These are phyloP conservation scores for Mucor lusitanicus DNA, from an alignment of 371 early-diverging fungal species.

Conservation along the genomic window DNA sequence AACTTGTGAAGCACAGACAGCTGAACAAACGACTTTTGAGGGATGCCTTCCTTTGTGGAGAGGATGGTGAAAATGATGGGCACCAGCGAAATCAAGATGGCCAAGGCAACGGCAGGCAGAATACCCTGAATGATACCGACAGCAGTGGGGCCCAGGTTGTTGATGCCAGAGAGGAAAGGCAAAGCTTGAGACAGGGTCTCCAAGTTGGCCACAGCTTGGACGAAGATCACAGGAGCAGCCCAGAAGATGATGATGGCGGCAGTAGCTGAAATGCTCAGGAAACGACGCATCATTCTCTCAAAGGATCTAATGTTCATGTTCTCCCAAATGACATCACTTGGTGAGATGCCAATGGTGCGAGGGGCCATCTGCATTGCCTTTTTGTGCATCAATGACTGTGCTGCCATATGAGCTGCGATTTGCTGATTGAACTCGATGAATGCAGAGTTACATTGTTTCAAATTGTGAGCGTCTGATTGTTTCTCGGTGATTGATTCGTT, in stretches of 20 bases:
- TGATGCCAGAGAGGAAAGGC: conserved; percentile 47
- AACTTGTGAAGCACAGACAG: conserved; percentile 64
- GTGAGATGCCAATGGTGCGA: conserved; percentile 65
- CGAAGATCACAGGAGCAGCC: conserved; percentile 68
- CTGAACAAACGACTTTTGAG: conserved; percentile 63
- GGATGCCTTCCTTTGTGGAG: conserved; percentile 71
- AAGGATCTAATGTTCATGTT: conserved; percentile 68
- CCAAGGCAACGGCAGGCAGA: conserved; percentile 72
- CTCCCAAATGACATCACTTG: conserved; percentile 83
- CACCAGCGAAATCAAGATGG: conserved; percentile 71
- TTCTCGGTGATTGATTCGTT: conserved; percentile 55
- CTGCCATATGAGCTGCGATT: conserved; percentile 82
- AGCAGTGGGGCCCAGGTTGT: conserved; percentile 33
- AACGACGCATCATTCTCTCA: conserved; percentile 57
- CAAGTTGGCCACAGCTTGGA: conserved; percentile 65
- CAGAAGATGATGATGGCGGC: conserved; percentile 69
- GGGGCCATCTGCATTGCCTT: conserved; percentile 71
- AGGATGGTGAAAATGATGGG: conserved; percentile 71
- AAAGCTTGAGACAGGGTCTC: conserved; percentile 54
- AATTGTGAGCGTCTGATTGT: conserved; percentile 24
- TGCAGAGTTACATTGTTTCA: conserved; percentile 59
- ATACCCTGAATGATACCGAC: conserved; percentile 79
- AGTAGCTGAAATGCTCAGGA: conserved; percentile 48
- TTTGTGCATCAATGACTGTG: conserved; percentile 70
- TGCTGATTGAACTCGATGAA: conserved; percentile 84